Conservation (phyloP, 1,284 basidiomycete genomes). For the Cutaneotrichosporon dermatis region DNA sequence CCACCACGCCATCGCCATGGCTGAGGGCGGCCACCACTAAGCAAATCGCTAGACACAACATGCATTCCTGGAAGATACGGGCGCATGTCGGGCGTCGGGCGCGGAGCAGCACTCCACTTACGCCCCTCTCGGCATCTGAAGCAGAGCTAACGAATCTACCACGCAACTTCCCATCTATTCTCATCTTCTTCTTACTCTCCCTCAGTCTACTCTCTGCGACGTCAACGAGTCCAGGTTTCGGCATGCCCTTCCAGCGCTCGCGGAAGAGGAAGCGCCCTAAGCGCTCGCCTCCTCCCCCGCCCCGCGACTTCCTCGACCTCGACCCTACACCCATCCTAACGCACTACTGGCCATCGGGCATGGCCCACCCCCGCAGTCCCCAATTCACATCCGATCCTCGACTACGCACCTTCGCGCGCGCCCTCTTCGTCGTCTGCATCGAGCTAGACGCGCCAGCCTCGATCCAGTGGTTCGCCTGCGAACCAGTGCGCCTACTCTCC, state of each 20-base stretch:
- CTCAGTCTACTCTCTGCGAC: not conserved
- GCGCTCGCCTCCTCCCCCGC: not conserved
- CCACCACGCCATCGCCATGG: conserved; percentile 38
- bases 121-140: not conserved
- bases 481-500: not conserved
- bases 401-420: not conserved
- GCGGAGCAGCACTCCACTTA: not conserved
- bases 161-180: too few species aligned
- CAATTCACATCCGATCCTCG: not conserved
- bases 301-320: not conserved
- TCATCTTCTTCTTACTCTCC: not conserved
- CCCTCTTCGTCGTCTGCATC: not conserved
- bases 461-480: not conserved
- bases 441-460: not conserved
- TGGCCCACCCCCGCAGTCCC: not conserved
- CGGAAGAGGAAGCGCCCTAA: not conserved
- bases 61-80: conserved; percentile 4
- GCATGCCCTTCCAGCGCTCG: not conserved
- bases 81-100: not conserved
- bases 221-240: too few species aligned
- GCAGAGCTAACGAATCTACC: not conserved
- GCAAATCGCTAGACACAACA: conserved; percentile 4
- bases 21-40: conserved; percentile 30
- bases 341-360: not conserved
- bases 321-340: not conserved